Base-by-base conservation (phyloP, 768 basidiomycete genomes). In the Strobilomyces echinocephalus region DNA sequence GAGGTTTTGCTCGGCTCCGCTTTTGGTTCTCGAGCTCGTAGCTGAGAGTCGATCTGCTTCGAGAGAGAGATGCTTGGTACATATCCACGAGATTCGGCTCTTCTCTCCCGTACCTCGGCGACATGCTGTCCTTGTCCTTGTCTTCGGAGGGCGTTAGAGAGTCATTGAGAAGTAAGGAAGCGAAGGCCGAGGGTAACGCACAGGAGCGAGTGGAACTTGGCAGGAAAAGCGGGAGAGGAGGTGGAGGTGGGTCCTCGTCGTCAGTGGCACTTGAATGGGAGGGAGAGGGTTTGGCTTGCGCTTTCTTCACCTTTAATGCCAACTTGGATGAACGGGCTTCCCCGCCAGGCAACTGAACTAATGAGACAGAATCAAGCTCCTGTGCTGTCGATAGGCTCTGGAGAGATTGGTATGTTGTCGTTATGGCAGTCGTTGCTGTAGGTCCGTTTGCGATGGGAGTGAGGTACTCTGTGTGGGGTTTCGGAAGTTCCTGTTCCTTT, bases 351-450 rank as follows among this genome's bases (percentile, higher is more conserved):
- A 69, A 62, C 45, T 57, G 63, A 42, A 70, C 60, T 31, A 70
- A 48, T 8, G 68, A 31, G 12, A 56, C 28, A 38, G 57, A 43
- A 5, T 60, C 60, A 46, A 52, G 47, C n/a, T 49, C 35, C 74
- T 30, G 80, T 4, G 54, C 11, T 5, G 65, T 61, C 7, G 71
- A 82, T 8, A 90, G 74, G 59, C 80, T 84, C 63, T 79, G 79
- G 28, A 89, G 73, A 8, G 84, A 81, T 55, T 89, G 88, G 57
- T 88, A 89, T 0, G 85, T 83, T 2, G 88, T 90, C 0, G 88
- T 91, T 62, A 91, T 91, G 2, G 88, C 88, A 15, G 88, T 89
- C 0, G 88, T 91, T 12, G 82, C 88, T n/a, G 87, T 83, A 4
- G 85, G 72, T 0, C 88, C 87, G 62, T 91, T 91, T n/a, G 85